Base-by-base conservation (phyloP, 2,329 filamentous ascomycete species). In the Drechslerella stenobrocha region DNA sequence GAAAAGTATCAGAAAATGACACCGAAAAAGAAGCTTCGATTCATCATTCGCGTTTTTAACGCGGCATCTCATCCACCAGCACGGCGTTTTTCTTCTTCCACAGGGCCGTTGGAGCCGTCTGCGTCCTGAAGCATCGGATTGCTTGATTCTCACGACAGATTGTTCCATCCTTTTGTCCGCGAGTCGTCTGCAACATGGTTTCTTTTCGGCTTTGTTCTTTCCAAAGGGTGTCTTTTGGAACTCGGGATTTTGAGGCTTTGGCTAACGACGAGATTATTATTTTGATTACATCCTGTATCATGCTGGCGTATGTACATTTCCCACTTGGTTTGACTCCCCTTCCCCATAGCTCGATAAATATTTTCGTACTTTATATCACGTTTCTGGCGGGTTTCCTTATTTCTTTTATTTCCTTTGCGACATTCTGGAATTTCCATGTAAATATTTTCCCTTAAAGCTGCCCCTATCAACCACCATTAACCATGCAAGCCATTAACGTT, bases 291-390 rank as follows among this genome's bases (percentile, higher is more conserved):
- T 67, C 52, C 48, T 58, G 69, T 69, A 58, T 69, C 61, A 67
- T 65, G 61, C 64, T 70, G 51, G 52, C 61, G 52, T 71, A 70
- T 57, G 66, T 64, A 69, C 53, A 70, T 61, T 65, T 44, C 35
- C 48, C 37, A 52, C 44, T 63, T 63, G 30, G 24, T 64, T 69
- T 45, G 45, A 52, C 50, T 64, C 47, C 52, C 42, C 52, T 28
- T 48, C 50, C 65, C 64, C 55, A 59, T 70, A 55, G 52, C 46
- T 23, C 58, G 59, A 52, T 53, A 57, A 70, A 50, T 61, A 57
- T 55, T 47, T 61, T 45, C 52, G 52, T 57, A 61, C 65, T 15
- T 44, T 53, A 59, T 34, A 32, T 53, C 15, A 32, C 18, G 28
- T 59, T 63, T 61, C 56, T 69, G 48, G 63, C 57, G 48, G 56